Base-by-base conservation (phyloP, 176 grass and related monocot genomes). In the Lolium multiflorum region DNA sequence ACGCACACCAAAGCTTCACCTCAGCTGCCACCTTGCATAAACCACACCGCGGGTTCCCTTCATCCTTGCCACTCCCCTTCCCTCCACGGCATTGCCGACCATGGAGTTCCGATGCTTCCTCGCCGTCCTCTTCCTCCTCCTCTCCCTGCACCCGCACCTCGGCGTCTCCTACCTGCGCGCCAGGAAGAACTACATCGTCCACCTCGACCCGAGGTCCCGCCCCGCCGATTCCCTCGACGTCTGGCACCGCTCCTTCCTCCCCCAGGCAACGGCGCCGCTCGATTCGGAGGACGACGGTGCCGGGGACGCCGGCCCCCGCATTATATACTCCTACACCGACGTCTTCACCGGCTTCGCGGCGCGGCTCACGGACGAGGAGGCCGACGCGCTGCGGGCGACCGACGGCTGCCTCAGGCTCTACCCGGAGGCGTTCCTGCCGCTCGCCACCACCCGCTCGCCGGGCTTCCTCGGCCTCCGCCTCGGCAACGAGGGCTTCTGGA, bases 271-370 rank as follows among this genome's bases (percentile, higher is more conserved):
- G 11, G 5, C 72, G 20, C 49, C 41, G 7, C 41, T 4, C n/a
- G 79, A 90, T 41, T 9, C 77, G 20, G 83, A 77, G 3, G 78
- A 68, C 2, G 41, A 31, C 4, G 76, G 81, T 37, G 80, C 24
- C 54, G 76, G 9, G 64, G 64, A n/a, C 79, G 81, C 46, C 0
- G 80, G 60, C 7, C 91, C 89, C 39, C 91, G 71, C 21, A 87
- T 98, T 43, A 75, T 98, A 1, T 95, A 93, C 81, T 98, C 95
- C 3, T 98, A 98, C 71, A 84, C 10, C 49, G 83, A 95, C 77
- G 95, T 80, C 2, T 93, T 98, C 84, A 89, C 91, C 2, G 95
- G 95, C 52, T 98, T 98, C 85, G 95, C 95, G 0, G 95, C 95
- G 58, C 92, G 87, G 65, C 91, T 98, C 0, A 93, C 93, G 10